A percentile compares a stretch with the other conserved stretches of the same genome.
Conservation (phyloP, 371 early-diverging fungal species). For the Catenaria anguillulae region DNA sequence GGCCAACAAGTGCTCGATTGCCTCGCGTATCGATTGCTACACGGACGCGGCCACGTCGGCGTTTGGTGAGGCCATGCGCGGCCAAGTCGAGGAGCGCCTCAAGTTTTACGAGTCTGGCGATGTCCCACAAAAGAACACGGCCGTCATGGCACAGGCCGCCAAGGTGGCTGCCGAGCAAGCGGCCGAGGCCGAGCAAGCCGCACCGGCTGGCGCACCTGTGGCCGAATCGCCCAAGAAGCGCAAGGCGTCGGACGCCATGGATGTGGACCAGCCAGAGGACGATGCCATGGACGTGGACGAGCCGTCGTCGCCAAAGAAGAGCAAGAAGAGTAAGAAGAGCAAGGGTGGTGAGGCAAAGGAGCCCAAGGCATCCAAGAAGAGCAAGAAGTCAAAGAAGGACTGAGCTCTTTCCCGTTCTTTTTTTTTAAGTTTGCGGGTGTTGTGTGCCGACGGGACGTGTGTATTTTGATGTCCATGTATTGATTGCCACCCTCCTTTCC, state of each 20-base stretch:
- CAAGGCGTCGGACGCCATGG: constrained; percentile 18
- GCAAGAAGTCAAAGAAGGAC: not conserved
- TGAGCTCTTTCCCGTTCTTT: no score
- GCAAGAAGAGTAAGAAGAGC: not conserved
- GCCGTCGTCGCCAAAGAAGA: not conserved
- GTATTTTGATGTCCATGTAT: no score
- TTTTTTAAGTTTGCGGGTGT: no score
- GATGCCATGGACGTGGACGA: constrained; percentile 1
- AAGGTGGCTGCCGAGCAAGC: constrained; percentile 15
- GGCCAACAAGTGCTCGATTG: constrained; percentile 97
- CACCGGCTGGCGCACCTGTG: constrained; percentile 10
- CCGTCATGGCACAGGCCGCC: constrained; percentile 82
- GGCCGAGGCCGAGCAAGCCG: constrained; percentile 13
- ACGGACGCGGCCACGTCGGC: constrained; percentile 65
- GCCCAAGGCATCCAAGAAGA: not conserved
- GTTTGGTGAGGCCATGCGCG: constrained; percentile 90
- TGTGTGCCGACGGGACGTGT: no score
- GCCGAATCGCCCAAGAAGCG: constrained; percentile 11
- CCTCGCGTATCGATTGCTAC: constrained; percentile 96
- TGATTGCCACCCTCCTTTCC: no score
- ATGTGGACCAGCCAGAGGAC: constrained; percentile 1
- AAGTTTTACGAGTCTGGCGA: constrained; percentile 82
- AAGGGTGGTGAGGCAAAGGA: not conserved
- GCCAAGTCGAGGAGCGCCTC: constrained; percentile 92
- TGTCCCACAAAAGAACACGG: constrained; percentile 77